Evolutionary conservation across 2,329 filamentous ascomycete species (phyloP), one percentile per base, ranked within the genome.

Genomic region (Aspergillus aculeatinus): DNA sequence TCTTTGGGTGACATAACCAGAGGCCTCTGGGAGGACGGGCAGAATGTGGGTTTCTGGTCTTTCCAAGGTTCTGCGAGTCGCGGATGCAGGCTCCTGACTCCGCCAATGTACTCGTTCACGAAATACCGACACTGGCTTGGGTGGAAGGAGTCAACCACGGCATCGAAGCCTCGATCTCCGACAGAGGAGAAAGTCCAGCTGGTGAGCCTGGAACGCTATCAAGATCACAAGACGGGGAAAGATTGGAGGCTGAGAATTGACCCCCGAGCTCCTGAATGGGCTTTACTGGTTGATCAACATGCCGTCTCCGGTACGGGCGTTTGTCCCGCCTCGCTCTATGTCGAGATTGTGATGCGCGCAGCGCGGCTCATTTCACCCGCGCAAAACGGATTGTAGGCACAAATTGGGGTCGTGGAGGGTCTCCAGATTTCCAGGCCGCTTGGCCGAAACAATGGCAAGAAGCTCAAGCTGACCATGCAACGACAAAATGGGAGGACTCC

Each of bases 271-370:
- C 11, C 16, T 23, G 14, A 49, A 48, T 49, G 14, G 7, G 3
- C n/a, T 33, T 33, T 4, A 3, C 23, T 58, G 11, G 48, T 58
- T 0, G 4, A 23, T 23, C 48, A 49, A 11, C 55, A 50, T 27
- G 27, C 29, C 5, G 39, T 58, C 4, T 39, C 39, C 2, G 55
- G 31, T 5, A 25, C 14, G 16, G 5, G 33, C 16, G 48, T 58
- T 27, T 58, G 55, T 35, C 55, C 55, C n/a, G 48, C 51, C n/a
- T 25, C 55, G 12, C 31, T 58, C 16, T 58, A 58, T 29, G 33
- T 58, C 10, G 55, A 58, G 2, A 16, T 53, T 16, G 48, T 47
- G 47, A 25, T 27, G 14, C 55, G 29, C 14, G 49, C 48, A 2
- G 49, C 55, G 2, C 14, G 19, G 27, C 31, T 47, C 31, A 23